Evolutionary conservation across 495 filamentous ascomycete species (phyloP).

Genomic region (Penicillium salamii): DNA sequence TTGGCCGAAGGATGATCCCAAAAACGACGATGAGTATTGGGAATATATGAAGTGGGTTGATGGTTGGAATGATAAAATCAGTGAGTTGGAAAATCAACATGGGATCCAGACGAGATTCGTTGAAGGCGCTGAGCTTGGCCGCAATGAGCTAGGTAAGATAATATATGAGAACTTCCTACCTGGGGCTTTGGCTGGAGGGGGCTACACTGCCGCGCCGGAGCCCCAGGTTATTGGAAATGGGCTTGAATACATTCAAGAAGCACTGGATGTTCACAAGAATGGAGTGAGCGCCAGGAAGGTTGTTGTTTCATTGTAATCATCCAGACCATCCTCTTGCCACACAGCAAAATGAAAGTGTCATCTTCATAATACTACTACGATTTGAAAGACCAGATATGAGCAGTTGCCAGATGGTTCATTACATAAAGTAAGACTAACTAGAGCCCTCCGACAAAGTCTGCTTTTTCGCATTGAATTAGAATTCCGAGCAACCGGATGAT

Average conservation of each 20-base stretch:
- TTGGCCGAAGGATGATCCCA: background rate
- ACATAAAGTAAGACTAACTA: too few species aligned
- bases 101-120: background rate
- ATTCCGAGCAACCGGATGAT: too few species aligned
- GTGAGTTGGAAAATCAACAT: background rate
- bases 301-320: too few species aligned
- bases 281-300: slow-evolving; percentile 42
- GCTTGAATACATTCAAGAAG: slow-evolving; percentile 40
- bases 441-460: too few species aligned
- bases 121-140: slow-evolving; percentile 1
- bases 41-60: background rate
- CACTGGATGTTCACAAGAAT: slow-evolving; percentile 29
- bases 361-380: too few species aligned
- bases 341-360: too few species aligned
- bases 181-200: slow-evolving; percentile 23
- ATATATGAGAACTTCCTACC: slow-evolving; percentile 43
- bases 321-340: too few species aligned
- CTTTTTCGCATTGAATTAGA: too few species aligned
- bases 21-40: background rate
- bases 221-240: slow-evolving; percentile 37
- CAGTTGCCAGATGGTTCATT: too few species aligned
- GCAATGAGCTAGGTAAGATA: background rate
- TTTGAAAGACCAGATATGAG: too few species aligned
- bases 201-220: slow-evolving; percentile 26
- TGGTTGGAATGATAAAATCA: background rate